These are phyloP conservation scores for Pythium brassicae DNA, from an alignment of 352 stramenopile species.

Conservation along the genomic window DNA sequence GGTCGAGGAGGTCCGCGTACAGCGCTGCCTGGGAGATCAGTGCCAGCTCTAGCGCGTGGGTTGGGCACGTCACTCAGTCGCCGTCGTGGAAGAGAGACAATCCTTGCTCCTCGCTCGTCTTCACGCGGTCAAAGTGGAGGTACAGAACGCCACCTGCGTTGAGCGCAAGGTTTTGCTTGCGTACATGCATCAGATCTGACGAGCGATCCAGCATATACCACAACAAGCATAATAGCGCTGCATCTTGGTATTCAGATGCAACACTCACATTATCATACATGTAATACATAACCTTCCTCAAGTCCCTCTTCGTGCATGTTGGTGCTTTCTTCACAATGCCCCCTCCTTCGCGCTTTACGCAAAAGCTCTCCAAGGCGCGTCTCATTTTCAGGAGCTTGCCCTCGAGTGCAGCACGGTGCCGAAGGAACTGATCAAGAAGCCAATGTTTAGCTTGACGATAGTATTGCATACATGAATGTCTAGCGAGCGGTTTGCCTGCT, in stretches of 20 bases:
- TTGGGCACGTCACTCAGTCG: neutral
- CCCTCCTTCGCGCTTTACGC: neutral
- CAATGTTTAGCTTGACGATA: neutral
- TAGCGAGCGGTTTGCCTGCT: neutral
- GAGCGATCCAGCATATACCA: neutral
- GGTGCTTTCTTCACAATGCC: neutral
- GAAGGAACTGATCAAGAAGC: neutral
- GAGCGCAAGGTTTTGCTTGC: neutral
- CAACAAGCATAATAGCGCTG: neutral
- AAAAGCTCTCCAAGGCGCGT: neutral
- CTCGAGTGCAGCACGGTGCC: neutral
- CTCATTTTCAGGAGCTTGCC: neutral
- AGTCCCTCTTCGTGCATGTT: neutral
- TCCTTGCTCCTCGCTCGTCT: neutral
- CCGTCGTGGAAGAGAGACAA: neutral
- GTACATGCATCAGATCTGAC: neutral
- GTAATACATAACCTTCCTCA: neutral
- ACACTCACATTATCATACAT: neutral
- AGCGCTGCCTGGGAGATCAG: neutral
- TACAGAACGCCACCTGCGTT: neutral
- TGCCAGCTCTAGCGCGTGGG: neutral
- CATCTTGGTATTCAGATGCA: neutral
- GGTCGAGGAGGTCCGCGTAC: neutral
- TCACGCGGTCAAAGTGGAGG: neutral
- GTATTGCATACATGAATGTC: neutral